Evolutionary conservation across 768 basidiomycete species (phyloP), one percentile per base, ranked within the genome.

Genomic region (Mycena vitilis): DNA sequence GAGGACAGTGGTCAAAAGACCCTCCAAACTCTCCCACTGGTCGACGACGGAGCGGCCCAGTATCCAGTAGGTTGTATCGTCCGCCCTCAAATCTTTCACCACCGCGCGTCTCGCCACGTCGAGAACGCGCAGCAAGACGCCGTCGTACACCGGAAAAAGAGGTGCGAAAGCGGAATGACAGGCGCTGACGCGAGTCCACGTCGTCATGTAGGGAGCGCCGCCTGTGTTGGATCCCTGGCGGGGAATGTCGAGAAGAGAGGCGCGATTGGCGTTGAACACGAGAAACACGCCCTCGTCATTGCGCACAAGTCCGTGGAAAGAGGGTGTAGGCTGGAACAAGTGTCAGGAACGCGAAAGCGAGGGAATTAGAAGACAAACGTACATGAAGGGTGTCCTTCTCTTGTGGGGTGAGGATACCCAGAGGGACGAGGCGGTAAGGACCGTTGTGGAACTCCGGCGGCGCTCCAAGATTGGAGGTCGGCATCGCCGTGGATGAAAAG

Each of bases 201-300:
- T 56, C 55, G 55, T 56, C 37, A 22, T 38, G 55, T 54, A 54
- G 7, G 34, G 25, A 25, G 49, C 2, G 20, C 49, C 49, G 25
- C 30, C 38, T 40, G 55, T 20, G 40, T 37, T 40, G 36, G 55
- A 22, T n/a, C 36, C 55, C 37, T 37, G 20, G 38, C 55, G 37
- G 36, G 55, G 55, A 40, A 56, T 56, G 38, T 56, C 37, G 38
- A 37, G 55, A 13, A 56, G 34, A 40, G 55, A 8, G 55, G 55
- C 5, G 55, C 18, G 55, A 40, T 56, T 40, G 38, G 55, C 55
- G 37, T 56, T 56, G 55, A 56, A 56, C 11, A 56, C 55, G 55
- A 40, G 36, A 40, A 56, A 56, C n/a, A 56, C 55, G 22, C 55
- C 55, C 20, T 38, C 36, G 36, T 56, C 55, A 56, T 56, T 56